Base-by-base conservation (phyloP, 148 eudicot species). In the Euryodendron excelsum region DNA sequence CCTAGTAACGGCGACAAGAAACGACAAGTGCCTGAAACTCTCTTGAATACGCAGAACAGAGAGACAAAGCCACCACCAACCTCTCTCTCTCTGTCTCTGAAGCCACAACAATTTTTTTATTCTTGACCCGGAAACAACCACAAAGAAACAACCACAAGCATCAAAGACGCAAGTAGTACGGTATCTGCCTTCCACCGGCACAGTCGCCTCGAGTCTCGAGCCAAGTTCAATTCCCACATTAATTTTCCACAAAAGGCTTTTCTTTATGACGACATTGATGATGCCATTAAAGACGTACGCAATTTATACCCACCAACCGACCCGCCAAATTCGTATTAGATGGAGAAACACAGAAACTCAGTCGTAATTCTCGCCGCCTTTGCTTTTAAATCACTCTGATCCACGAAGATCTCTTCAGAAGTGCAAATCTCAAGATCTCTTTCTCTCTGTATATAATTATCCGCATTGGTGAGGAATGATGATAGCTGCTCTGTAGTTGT, bases 291-390 rank as follows among this genome's bases (percentile, higher is more conserved):
- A 65, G 23, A 4, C 10, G 27, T 15, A 31, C 23, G 9, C 17
- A 30, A 50, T 30, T 25, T 15, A 39, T 15, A 3, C 58, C 5
- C 23, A 61, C 78, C 81, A 78, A 78, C 71, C 36, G 50, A 65
- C 58, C 69, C n/a, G n/a, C 45, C 45, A 41, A 41, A 41, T 41
- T 41, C 4, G 45, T 41, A 41, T 41, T 41, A 41, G 45, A 5
- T 41, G 45, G 45, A 41, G 8, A 41, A 5, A 41, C 45, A 41
- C 45, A 41, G 7, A 41, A 41, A 75, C 25, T 65, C 69, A 78
- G 58, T 47, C 74, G 41, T 83, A 80, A 65, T 70, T 72, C 50
- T 63, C 75, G 91, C 91, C 93, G 90, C 90, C 91, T 85, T 88
- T 81, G 79, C 74, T 66, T 85, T 86, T 39, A 86, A 58, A 73